These are phyloP conservation scores for Benincasa hispida DNA, from an alignment of 306 rosid species.

Conservation along the genomic window DNA sequence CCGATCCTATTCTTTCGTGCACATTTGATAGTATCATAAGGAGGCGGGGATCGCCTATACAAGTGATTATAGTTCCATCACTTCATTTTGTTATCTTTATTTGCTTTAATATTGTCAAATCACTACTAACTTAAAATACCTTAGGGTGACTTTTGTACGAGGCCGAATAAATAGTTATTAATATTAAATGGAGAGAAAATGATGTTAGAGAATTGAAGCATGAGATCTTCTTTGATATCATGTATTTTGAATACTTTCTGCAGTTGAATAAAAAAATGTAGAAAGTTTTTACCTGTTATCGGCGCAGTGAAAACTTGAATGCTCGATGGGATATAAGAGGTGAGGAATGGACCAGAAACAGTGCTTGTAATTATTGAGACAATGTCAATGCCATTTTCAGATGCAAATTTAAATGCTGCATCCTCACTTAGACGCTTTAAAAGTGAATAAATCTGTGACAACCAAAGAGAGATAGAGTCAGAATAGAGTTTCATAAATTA, in stretches of 20 bases:
- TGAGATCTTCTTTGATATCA: background rate
- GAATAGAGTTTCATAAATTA: background rate
- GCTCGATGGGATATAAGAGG: slow-evolving; percentile 50
- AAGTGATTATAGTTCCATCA: background rate
- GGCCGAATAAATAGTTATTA: too few relatives aligned
- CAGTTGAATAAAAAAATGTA: background rate
- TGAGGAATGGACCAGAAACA: slow-evolving; percentile 69
- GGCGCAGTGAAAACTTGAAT: slow-evolving; percentile 57
- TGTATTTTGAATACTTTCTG: background rate
- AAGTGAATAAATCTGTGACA: slow-evolving; percentile 51
- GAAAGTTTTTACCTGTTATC: slow-evolving; percentile 34
- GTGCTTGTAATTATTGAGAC: slow-evolving; percentile 59
- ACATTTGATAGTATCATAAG: slow-evolving; percentile 46
- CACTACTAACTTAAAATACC: too few relatives aligned
- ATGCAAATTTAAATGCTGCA: slow-evolving; percentile 60
- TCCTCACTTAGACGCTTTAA: slow-evolving; percentile 57
- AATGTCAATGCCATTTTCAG: slow-evolving; percentile 48
- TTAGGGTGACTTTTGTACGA: too few relatives aligned
- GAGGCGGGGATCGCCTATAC: slow-evolving; percentile 36
- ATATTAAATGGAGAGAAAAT: too few relatives aligned
- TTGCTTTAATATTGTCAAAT: too few relatives aligned
- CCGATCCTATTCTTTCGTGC: slow-evolving; percentile 70
- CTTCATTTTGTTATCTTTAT: background rate
- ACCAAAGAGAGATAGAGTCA: background rate
- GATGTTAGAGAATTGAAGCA: background rate